These are phyloP conservation scores for Colletotrichum magnum DNA, from an alignment of 2,329 filamentous ascomycete species.

Conservation along the genomic window DNA sequence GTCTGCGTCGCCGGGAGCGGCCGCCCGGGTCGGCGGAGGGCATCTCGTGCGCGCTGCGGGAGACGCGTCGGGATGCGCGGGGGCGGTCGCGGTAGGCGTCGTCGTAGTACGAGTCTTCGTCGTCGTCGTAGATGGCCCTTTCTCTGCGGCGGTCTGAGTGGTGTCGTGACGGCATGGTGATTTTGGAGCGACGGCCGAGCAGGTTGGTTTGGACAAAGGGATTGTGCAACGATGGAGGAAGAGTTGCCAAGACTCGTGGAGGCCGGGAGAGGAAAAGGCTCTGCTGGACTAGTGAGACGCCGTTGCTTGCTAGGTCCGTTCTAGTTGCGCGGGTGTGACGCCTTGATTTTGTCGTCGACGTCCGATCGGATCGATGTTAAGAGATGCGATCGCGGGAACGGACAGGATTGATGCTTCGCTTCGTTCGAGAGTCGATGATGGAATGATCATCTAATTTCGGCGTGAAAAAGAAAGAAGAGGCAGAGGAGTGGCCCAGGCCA, in stretches of 20 bases:
- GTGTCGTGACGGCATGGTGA: constrained; percentile 31
- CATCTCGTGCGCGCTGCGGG: constrained; percentile 24
- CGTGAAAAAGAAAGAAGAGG: constrained; percentile 17
- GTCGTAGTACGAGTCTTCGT: constrained; percentile 27
- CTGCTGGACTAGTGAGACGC: not conserved
- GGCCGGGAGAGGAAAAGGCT: constrained; percentile 19
- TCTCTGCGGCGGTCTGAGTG: constrained; percentile 23
- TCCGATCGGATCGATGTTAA: constrained; percentile 11
- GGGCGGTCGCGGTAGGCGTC: constrained; percentile 21
- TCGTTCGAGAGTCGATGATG: constrained; percentile 9
- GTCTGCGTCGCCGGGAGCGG: constrained; percentile 7
- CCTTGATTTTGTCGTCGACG: constrained; percentile 14
- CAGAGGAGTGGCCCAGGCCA: not conserved
- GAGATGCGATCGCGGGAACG: constrained; percentile 5
- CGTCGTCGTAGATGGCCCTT: constrained; percentile 19
- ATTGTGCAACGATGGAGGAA: not conserved
- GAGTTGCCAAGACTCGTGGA: constrained; percentile 11
- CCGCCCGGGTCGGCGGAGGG: constrained; percentile 17
- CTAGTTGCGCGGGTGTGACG: constrained; percentile 16
- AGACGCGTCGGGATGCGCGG: constrained; percentile 19
- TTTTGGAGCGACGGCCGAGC: not conserved
- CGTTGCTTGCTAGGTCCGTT: not conserved
- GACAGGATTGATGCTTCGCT: not conserved
- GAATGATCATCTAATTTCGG: constrained; percentile 1
- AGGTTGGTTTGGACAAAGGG: not conserved